These are phyloP conservation scores for Claviceps monticola DNA, from an alignment of 2,329 filamentous ascomycete species.

Conservation along the genomic window DNA sequence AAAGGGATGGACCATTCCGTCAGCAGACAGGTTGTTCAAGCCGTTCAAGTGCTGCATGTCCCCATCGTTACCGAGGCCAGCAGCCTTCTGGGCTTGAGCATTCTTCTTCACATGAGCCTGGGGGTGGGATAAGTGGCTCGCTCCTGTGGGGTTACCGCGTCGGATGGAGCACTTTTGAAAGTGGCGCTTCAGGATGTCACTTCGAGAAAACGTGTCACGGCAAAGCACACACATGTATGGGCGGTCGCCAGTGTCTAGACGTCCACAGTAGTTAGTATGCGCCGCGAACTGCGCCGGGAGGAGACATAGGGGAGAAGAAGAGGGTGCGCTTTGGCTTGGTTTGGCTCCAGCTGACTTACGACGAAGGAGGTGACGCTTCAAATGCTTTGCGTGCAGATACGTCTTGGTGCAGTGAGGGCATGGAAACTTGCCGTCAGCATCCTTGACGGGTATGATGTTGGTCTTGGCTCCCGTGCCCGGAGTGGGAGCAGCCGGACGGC, in stretches of 20 bases:
- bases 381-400: constrained; percentile 90
- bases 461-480: constrained; percentile 61
- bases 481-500: constrained; percentile 63
- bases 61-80: constrained; percentile 37
- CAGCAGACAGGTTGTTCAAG: constrained; percentile 42
- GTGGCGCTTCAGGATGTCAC: constrained; percentile 96
- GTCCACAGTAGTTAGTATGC: constrained; percentile 15
- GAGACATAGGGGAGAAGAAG: neutral
- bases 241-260: constrained; percentile 82
- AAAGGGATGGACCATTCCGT: constrained; percentile 44
- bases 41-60: constrained; percentile 46
- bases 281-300: constrained; percentile 13
- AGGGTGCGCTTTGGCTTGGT: neutral
- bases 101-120: constrained; percentile 79
- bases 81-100: constrained; percentile 43
- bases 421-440: constrained; percentile 94
- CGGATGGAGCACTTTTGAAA: constrained; percentile 98
- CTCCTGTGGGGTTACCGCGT: constrained; percentile 87
- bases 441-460: constrained; percentile 79
- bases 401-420: constrained; percentile 98
- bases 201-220: constrained; percentile 94
- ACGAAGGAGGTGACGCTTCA: constrained; percentile 89
- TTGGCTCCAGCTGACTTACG: constrained; percentile 50
- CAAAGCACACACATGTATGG: constrained; percentile 97
- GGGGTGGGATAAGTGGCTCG: constrained; percentile 86